These are phyloP conservation scores for Solanum dulcamara DNA, from an alignment of 257 asterid genomes.

Conservation along the genomic window DNA sequence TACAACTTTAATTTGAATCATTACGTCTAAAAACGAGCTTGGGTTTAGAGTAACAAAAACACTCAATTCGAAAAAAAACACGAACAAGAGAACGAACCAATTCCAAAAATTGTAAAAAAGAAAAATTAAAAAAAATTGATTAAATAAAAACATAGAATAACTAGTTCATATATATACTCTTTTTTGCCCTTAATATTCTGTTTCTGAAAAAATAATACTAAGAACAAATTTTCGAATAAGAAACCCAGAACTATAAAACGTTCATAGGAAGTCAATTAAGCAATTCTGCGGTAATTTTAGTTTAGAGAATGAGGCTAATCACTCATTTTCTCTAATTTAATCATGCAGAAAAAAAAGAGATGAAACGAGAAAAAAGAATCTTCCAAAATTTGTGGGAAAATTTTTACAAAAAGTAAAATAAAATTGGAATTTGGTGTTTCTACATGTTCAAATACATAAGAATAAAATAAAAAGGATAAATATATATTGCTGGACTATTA, in stretches of 20 bases:
- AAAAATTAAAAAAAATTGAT: too few relatives aligned
- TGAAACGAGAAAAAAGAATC: neutral
- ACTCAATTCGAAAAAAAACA: neutral
- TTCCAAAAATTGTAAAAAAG: neutral
- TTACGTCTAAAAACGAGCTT: neutral
- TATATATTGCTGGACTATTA: too few relatives aligned
- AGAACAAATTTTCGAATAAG: neutral
- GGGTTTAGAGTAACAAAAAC: neutral
- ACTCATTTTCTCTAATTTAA: neutral
- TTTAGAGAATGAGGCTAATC: neutral
- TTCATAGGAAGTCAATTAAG: neutral
- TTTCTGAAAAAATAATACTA: neutral
- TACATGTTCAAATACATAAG: neutral
- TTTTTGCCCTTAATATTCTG: neutral
- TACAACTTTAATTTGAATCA: neutral
- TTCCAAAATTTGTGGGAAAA: neutral
- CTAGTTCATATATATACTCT: neutral
- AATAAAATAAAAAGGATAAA: too few relatives aligned
- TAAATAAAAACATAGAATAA: neutral
- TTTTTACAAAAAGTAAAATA: neutral
- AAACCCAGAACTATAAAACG: neutral
- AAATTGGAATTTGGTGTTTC: neutral
- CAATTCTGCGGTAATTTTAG: neutral
- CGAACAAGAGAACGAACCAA: neutral
- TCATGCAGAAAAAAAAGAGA: neutral